Evolutionary conservation across 305 asterid species (phyloP), one percentile per base, ranked within the genome.

Genomic region (Solanum chacoense): DNA sequence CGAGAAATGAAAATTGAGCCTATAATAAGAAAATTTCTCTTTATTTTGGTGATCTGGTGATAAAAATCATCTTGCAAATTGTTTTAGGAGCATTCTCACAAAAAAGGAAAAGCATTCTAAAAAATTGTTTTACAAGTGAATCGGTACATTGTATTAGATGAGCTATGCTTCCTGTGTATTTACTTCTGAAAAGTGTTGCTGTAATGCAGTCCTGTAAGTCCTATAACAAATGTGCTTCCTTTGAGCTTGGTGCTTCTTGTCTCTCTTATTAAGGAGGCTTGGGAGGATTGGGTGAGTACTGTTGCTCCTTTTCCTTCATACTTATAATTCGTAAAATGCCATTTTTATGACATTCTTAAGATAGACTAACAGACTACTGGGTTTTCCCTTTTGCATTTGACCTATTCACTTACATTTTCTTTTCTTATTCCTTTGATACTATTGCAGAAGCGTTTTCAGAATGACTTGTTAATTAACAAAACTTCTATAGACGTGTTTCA

Each of bases 221-320:
- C 99, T 89, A 91, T 98, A 79, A 98, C 99, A 74, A 98, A 98
- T 91, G 98, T 98, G 91, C 97, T 98, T 91, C 99, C 99, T 29
- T 90, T 98, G 93, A 90, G 98, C 89, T 59, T 98, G 96, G 99
- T 98, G 96, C 98, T 98, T 93, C 95, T 98, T 87, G 99, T 94
- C 88, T 96, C 99, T 92, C 98, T 98, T 89, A 36, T 95, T 88
- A 98, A 98, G 93, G 99, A 98, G 93, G 99, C 99, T 10, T 98
- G 99, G 99, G 99, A 98, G 94, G 99, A 98, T 88, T 98, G 99
- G 99, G 99, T 98, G 92, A 98, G 96, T 92, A 78, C 88, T 85
- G 32, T 88, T 77, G 14, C 78, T 81, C 73, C 36, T 14, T 63
- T 84, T 84, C 42, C 83, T 13, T 63, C 65, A 79, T 88, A 87